Evolutionary conservation across 2,329 filamentous ascomycete genomes (phyloP), one percentile per base, ranked within the genome.

Genomic region (Zasmidium cellare): DNA sequence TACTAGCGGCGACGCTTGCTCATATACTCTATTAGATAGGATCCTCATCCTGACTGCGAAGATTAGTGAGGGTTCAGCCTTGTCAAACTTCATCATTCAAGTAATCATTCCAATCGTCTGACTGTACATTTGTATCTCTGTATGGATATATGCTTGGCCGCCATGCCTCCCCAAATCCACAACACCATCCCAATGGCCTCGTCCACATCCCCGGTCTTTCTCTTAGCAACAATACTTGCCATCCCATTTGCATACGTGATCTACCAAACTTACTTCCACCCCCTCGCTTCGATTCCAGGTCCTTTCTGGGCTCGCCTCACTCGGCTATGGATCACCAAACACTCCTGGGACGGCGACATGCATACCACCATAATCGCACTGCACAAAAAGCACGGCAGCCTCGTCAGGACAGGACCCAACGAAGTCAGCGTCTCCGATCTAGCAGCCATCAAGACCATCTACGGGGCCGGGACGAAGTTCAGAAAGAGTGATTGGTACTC

Each of bases 401-500:
- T 74, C 14, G 70, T 75, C 16, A 64, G 71, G 9, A 71, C 61
- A 14, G 69, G 62, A 2, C 71, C 71, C 2, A 69, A 70, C 47
- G 70, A 72, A 61, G 66, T 70, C 49, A 67, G 62, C 45, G 63
- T 72, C 6, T 63, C 69, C 14, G 65, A 71, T 46, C 56, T 67
- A 19, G 46, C 61, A 9, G 67, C 67, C 20, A 69, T 72, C 53
- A 70, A 70, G 38, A 63, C 56, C 6, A 72, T 73, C 23, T 73
- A 73, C 45, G 69, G 68, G 2, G 71, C 76, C 3, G 76, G 76
- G 1, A 72, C 73, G 22, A 73, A 72, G 3, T 80, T 76, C 50
- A 59, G 69, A 2, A 80, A 80, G 58, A 72, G 68, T 1, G 59
- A 68, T 2, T 79, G 74, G 71, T 79, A 80, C 57, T 67, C 65